Base-by-base conservation (phyloP, 2,329 filamentous ascomycete genomes). In the Colletotrichum navitas region DNA sequence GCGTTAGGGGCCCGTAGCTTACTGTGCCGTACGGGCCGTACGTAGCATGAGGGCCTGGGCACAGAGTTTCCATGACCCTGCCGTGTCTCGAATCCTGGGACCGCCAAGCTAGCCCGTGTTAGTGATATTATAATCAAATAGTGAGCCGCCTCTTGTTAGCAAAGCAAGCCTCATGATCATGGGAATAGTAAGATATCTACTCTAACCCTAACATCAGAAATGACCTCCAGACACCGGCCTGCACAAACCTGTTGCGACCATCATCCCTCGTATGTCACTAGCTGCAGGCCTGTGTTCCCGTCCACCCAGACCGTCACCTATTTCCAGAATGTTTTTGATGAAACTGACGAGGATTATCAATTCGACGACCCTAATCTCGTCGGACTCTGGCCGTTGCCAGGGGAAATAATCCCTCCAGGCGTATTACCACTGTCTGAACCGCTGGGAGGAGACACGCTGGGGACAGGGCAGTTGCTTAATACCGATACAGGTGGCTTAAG, bases 301-400 rank as follows among this genome's bases (percentile, higher is more conserved):
- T 64, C 21, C 24, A 64, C 39, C n/a, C 34, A 55, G 36, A 29
- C 49, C 12, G 55, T 45, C 26, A 54, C 10, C 36, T 64, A 64
- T 32, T 39, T 64, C 5, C 7, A 45, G 12, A 43, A 55, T 54
- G 5, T 1, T 1, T 34, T 64, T 1, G n/a, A 11, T 18, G 36
- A 32, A 21, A 11, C 49, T 6, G 18, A 55, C 49, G 12, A 55
- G 16, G n/a, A 59, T 18, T 59, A 41, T 24, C 34, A 59, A 39
- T 36, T 41, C 21, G 36, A 43, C n/a, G 36, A 26, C 21, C n/a
- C 34, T 6, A 43, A 55, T 55, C 36, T 32, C 6, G 32, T 43
- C 10, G 36, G 55, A 43, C 55, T 59, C 4, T 59, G 21, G 55
- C 55, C 36, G n/a, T 29, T 59, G n/a, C 55, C n/a, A 59, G 55